Base-by-base conservation (phyloP, 2,329 filamentous ascomycete species). In the Hymenoscyphus albidus region DNA sequence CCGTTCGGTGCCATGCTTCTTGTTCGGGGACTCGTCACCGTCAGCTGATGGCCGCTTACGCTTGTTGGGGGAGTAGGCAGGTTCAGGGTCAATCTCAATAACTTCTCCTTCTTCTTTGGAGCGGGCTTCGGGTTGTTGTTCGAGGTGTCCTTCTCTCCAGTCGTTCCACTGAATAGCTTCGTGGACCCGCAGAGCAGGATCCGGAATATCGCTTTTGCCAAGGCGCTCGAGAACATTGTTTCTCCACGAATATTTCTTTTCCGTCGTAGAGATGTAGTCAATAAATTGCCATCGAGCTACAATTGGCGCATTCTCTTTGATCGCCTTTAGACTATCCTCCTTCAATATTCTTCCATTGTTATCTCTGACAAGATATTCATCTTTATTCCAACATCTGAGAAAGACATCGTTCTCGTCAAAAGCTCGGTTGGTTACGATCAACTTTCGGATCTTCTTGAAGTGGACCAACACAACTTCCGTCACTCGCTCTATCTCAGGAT, bases 401-500 rank as follows among this genome's bases (percentile, higher is more conserved):
- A 9, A 3, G 31, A 57, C 31, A 9, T 57, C 27, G 16, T 27
- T 18, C 14, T 57, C 55, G 12, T 38, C 14, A 16, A 32, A 57
- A 72, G 68, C 0, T 71, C 27, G 1, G 69, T 68, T 13, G 1
- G 61, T 62, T 9, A 70, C 2, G 5, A 79, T 71, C 0, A 90
- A 74, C 0, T 72, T 72, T 0, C 84, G 76, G 6, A 79, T 74
- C 48, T 54, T 54, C 4, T 54, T 54, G 48, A 27, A 22, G 2
- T 54, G 48, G 2, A 68, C 59, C 0, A 81, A 63, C 0, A 74
- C 55, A 0, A 88, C 71, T 1, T 85, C 81, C 0, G 82, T 69
- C 0, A 79, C 64, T 0, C 77, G 73, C 22, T 84, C 80, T 0
- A 75, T 64, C 0, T 78, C 61, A 0, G 67, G 64, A 42, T 82